These are phyloP conservation scores for Dictyostelium discoideum DNA, from an alignment of 78 protist species.

Conservation along the genomic window DNA sequence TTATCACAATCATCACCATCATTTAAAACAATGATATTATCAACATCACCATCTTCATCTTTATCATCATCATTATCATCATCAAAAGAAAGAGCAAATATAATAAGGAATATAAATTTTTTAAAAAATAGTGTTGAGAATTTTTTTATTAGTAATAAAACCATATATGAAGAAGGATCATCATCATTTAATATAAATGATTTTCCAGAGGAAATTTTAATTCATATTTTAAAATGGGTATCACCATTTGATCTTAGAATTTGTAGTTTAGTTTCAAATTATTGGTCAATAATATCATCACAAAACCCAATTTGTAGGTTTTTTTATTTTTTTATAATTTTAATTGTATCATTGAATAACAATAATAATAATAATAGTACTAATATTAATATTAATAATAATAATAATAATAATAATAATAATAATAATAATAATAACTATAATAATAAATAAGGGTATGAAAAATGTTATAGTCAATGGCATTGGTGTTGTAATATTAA, in stretches of 20 bases:
- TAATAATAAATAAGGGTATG: conserved; percentile 24
- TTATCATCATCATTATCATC: background rate
- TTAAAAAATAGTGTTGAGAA: conserved; percentile 13
- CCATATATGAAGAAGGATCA: background rate
- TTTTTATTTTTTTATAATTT: no score
- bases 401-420: background rate
- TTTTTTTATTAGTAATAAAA: background rate
- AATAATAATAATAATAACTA: background rate
- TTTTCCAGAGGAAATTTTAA: conserved; percentile 38
- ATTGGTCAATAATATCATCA: conserved; percentile 40
- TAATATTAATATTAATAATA: background rate
- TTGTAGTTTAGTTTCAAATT: conserved; percentile 3
- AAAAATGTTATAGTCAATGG: conserved; percentile 72
- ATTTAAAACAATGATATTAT: background rate
- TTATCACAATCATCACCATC: background rate
- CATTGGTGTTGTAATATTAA: conserved; percentile 25
- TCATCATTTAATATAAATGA: conserved; percentile 27
- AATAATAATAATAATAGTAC: background rate
- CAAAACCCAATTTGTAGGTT: conserved; percentile 25
- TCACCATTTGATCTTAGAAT: conserved; percentile 67
- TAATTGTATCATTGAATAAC: no score
- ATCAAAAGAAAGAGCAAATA: background rate
- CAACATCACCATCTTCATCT: background rate
- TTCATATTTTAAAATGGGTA: conserved; percentile 31
- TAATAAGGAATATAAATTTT: background rate